Percentiles rank a stretch among this genome's conserved stretches.
These are phyloP conservation scores for Sequoia sempervirens DNA, from an alignment of 75 land plant species.

Conservation along the genomic window DNA sequence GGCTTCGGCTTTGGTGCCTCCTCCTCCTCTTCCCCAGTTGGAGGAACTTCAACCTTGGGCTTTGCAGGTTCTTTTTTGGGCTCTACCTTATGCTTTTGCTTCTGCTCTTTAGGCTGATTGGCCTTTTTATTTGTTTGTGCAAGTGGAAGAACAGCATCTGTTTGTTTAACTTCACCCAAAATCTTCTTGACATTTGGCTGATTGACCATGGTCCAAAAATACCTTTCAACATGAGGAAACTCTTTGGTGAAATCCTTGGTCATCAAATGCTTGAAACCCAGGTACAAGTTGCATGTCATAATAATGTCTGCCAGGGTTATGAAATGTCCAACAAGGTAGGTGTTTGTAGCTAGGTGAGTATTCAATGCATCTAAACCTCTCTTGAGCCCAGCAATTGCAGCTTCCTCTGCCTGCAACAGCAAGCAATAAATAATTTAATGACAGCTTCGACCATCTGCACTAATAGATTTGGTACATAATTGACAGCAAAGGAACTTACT, in stretches of 20 bases:
- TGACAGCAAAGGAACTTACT: slow-evolving; percentile 25
- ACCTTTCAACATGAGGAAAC: slow-evolving; percentile 92
- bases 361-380: slow-evolving; percentile 62
- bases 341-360: slow-evolving; percentile 54
- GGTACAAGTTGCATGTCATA: slow-evolving; percentile 54
- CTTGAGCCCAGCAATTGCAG: slow-evolving; percentile 44
- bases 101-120: slow-evolving; percentile 25
- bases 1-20: slow-evolving; percentile 90
- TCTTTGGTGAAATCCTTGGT: slow-evolving; percentile 74
- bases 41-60: slow-evolving; percentile 42
- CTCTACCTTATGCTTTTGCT: slow-evolving; percentile 37
- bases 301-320: slow-evolving; percentile 90
- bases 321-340: slow-evolving; percentile 78
- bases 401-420: slow-evolving; percentile 57
- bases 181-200: slow-evolving; percentile 83
- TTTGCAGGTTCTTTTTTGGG: slow-evolving; percentile 36
- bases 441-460: not conserved
- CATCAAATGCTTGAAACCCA: slow-evolving; percentile 38
- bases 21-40: slow-evolving; percentile 47
- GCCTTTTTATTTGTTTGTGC: slow-evolving; percentile 25
- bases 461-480: not conserved
- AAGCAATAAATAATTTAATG: not conserved
- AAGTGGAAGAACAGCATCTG: slow-evolving; percentile 65
- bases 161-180: slow-evolving; percentile 68
- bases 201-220: slow-evolving; percentile 88